These are phyloP conservation scores for Solanum hybrid DNA, from an alignment of 305 asterid genomes.

Conservation along the genomic window DNA sequence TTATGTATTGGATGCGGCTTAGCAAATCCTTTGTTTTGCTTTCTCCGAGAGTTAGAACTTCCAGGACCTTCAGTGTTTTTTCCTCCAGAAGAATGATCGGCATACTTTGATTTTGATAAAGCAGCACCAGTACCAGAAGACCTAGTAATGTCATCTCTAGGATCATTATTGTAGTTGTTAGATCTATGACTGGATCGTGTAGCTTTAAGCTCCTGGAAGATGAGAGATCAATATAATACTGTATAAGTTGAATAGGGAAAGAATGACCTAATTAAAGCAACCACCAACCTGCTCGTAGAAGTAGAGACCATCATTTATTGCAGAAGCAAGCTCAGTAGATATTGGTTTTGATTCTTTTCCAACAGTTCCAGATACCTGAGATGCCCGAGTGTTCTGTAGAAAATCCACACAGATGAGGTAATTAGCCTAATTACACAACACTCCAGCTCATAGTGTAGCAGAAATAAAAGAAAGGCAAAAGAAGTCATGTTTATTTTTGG, in stretches of 20 bases:
- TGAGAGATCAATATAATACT: constrained; percentile 1
- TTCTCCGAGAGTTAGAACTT: constrained; percentile 44
- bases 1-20: constrained; percentile 44
- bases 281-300: constrained; percentile 78
- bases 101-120: constrained; percentile 24
- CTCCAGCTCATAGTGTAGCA: neutral
- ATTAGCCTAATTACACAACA: neutral
- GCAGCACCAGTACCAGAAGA: constrained; percentile 27
- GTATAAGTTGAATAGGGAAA: neutral
- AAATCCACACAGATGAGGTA: neutral
- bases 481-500: neutral
- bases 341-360: constrained; percentile 41
- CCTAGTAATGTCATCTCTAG: constrained; percentile 41
- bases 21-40: constrained; percentile 48
- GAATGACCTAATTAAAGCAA: constrained; percentile 12
- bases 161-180: constrained; percentile 27
- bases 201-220: constrained; percentile 59
- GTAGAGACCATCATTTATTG: constrained; percentile 80
- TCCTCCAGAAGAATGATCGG: constrained; percentile 43
- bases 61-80: constrained; percentile 36
- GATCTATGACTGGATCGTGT: constrained; percentile 35
- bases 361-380: constrained; percentile 24
- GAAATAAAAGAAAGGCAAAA: neutral
- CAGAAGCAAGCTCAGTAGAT: constrained; percentile 67
- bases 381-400: constrained; percentile 42